phyloP scores from a whole-genome alignment of 225 moss, liverwort and hornwort genomes.

The Climacium dendroides region DNA sequence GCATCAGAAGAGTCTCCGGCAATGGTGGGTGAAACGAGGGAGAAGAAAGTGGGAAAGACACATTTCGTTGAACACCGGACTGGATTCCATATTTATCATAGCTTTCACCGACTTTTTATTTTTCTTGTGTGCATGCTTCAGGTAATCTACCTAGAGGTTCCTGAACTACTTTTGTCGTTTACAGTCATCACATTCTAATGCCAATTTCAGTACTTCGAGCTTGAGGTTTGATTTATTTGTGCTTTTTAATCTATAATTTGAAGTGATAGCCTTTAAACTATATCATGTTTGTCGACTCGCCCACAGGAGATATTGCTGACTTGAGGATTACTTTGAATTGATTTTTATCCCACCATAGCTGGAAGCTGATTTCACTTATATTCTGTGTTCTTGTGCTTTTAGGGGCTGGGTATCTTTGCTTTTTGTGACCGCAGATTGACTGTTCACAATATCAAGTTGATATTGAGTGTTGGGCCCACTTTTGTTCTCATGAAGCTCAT shows the following conservation, averaged over 20 bases:
- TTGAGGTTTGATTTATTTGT: not conserved
- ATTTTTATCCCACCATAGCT: not conserved
- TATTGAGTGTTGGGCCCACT: slow-evolving; percentile 80
- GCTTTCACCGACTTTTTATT: slow-evolving; percentile 95
- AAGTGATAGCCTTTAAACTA: not conserved
- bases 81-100: slow-evolving; percentile 81
- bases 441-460: slow-evolving; percentile 46
- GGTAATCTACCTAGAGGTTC: slow-evolving; percentile 20
- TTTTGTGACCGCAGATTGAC: slow-evolving; percentile 51
- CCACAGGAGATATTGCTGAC: not conserved
- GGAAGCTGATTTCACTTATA: not conserved
- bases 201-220: not conserved
- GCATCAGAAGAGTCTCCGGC: not conserved
- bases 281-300: not conserved
- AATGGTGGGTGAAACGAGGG: slow-evolving; percentile 11
- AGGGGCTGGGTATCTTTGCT: slow-evolving; percentile 79
- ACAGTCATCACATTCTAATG: not conserved
- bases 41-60: slow-evolving; percentile 79
- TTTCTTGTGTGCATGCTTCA: slow-evolving; percentile 93
- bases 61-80: slow-evolving; percentile 97
- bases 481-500: slow-evolving; percentile 78
- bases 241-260: not conserved
- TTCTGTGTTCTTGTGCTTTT: not conserved
- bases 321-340: not conserved
- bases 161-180: not conserved